Base-by-base conservation (phyloP, 331 rosid genomes). In the Prunus yedoensis region DNA sequence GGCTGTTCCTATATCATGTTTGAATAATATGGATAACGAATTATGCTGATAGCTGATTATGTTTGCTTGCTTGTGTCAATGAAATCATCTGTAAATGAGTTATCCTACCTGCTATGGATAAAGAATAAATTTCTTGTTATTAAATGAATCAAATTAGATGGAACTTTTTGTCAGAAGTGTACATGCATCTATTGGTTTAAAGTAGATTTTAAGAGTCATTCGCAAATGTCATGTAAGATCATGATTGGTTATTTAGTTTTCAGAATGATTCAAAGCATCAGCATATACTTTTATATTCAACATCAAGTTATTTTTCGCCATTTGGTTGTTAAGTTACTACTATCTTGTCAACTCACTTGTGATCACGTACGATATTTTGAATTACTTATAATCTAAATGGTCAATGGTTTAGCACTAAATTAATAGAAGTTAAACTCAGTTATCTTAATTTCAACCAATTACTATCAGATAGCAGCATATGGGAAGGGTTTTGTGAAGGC, bases 401-500 rank as follows among this genome's bases (percentile, higher is more conserved):
- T 65, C 70, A 38, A 10, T 65, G 28, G 15, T 38, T 41, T 10
- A 18, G n/a, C 28, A 64, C 51, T 17, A 17, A 21, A 8, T 35
- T 17, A 32, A 25, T 11, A 59, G 13, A 62, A 30, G 41, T 32
- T 32, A 53, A 27, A 18, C 49, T 45, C 23, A 66, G 56, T 23
- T 47, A 57, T 49, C 43, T 2, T 32, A 3, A 59, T 49, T 50
- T 13, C 45, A 54, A n/a, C 12, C 47, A 59, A 45, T 80, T 68
- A 11, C 23, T 16, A 38, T 70, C 92, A 94, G 97, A 89, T 94
- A 66, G 97, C 96, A 74, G 90, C 96, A 1, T 90, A 89, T 71
- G 99, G 99, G 35, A 90, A 82, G 78, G 88, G 85, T 20, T 94
- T 94, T 70, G 99, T 94, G 53, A 72, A 5, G 65, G 99, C 97